phyloP scores from a whole-genome alignment of 2,329 filamentous ascomycete species.

The Fusarium newnesense region DNA sequence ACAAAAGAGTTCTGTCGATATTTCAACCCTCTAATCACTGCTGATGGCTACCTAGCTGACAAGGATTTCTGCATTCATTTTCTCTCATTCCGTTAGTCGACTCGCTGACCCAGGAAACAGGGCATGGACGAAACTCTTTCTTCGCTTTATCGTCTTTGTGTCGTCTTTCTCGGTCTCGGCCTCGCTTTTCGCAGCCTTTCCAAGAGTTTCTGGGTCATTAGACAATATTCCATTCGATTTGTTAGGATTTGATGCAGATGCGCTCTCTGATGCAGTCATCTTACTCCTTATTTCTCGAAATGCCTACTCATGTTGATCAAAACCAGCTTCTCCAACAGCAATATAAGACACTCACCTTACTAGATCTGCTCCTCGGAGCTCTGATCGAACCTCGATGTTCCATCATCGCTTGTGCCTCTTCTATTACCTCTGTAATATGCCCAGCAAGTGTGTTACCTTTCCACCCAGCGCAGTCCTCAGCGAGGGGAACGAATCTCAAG shows the following conservation, averaged over 20 bases:
- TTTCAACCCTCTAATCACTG: background rate
- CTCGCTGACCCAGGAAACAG: slow-evolving; percentile 48
- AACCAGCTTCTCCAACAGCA: background rate
- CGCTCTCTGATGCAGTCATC: background rate
- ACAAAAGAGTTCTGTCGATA: background rate
- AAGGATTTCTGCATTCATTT: too few species aligned
- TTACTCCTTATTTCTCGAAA: slow-evolving; percentile 12
- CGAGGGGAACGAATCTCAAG: slow-evolving; percentile 75
- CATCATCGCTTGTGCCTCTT: background rate
- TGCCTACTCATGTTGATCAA: slow-evolving; percentile 15
- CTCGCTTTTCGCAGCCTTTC: background rate
- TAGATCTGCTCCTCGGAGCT: slow-evolving; percentile 24
- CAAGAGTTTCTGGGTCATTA: background rate
- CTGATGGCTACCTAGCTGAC: background rate
- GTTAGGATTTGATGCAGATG: background rate
- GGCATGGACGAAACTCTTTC: slow-evolving; percentile 59
- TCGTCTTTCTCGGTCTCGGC: background rate
- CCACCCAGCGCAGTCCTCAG: slow-evolving; percentile 77
- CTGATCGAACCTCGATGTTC: slow-evolving; percentile 17
- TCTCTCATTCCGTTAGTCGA: background rate
- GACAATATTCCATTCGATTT: background rate
- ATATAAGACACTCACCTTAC: slow-evolving; percentile 21
- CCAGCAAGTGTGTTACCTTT: slow-evolving; percentile 76
- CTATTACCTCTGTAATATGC: slow-evolving; percentile 58
- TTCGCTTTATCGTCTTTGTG: slow-evolving; percentile 46